These are phyloP conservation scores for Triangularia verruculosa DNA, from an alignment of 2,329 filamentous ascomycete genomes.

Conservation along the genomic window DNA sequence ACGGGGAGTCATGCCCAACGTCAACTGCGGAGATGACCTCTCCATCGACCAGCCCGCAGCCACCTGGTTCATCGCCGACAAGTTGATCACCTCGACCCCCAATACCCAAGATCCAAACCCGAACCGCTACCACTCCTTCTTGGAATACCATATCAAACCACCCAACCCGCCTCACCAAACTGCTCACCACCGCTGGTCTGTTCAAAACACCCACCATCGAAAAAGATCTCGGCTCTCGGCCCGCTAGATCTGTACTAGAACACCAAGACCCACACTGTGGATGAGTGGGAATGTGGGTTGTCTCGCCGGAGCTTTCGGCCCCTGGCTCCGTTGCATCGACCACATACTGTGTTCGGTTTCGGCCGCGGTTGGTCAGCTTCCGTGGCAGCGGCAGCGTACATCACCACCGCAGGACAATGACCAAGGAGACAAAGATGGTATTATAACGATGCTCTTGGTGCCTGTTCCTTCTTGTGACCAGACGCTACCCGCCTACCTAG, in stretches of 20 bases:
- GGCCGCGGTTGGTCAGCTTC: neutral
- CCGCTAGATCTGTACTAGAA: neutral
- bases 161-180: too few species aligned
- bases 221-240: neutral
- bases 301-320: neutral
- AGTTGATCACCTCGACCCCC: too few species aligned
- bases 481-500: too few species aligned
- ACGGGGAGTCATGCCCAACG: neutral
- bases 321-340: neutral
- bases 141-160: too few species aligned
- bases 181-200: neutral
- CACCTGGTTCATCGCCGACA: too few species aligned
- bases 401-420: neutral
- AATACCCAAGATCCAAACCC: too few species aligned
- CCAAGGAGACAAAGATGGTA: neutral
- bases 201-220: neutral
- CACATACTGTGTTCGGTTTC: neutral
- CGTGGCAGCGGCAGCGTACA: neutral
- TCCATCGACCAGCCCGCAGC: too few species aligned
- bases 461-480: too few species aligned
- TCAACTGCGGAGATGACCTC: neutral
- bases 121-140: too few species aligned
- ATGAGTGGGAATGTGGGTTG: neutral
- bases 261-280: neutral
- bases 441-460: neutral